Evolutionary conservation across 371 early-diverging fungal species (phyloP), one percentile per base, ranked within the genome.

Genomic region (Zopfochytrium polystomum): DNA sequence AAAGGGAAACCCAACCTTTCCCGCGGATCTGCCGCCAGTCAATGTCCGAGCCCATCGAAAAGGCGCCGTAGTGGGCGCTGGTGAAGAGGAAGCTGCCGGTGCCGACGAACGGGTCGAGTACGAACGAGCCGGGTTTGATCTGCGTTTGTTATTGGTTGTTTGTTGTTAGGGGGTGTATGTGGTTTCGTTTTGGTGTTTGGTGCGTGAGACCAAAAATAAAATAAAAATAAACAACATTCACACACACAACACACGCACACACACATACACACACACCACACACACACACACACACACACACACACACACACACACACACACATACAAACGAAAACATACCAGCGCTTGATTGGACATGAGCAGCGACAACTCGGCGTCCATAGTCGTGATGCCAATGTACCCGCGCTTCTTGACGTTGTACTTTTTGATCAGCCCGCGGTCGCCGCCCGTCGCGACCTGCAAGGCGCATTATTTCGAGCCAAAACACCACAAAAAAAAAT

Each of bases 91-190:
- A 91, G 49, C 90, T 88, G 2, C 86, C 97, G 0, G 98, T 96
- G 6, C 98, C 98, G 0, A 94, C 95, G 80, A 96, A 98, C n/a
- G 98, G 98, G 73, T 98, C 98, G 58, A 93, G 88, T 1, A 95
- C 83, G 15, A 96, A 69, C 30, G 87, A 80, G 4, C 95, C 95
- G 7, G 87, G 80, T 0, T 71, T 72, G 31, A 83, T 86, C 79
- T 79, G 52, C 23, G 4, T 33, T n/a, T n/a, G n/a, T n/a, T n/a
- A n/a, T n/a, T n/a, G n/a, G n/a, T n/a, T n/a, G n/a, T n/a, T n/a
- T n/a, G n/a, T n/a, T n/a, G n/a, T n/a, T n/a, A n/a, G n/a, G n/a
- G n/a, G n/a, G n/a, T n/a, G n/a, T n/a, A n/a, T n/a, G n/a, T n/a
- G n/a, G n/a, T n/a, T n/a, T n/a, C n/a, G n/a, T n/a, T n/a, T n/a